Evolutionary conservation across 768 basidiomycete species (phyloP), one percentile per base, ranked within the genome.

Genomic region (Lactarius trivialis): DNA sequence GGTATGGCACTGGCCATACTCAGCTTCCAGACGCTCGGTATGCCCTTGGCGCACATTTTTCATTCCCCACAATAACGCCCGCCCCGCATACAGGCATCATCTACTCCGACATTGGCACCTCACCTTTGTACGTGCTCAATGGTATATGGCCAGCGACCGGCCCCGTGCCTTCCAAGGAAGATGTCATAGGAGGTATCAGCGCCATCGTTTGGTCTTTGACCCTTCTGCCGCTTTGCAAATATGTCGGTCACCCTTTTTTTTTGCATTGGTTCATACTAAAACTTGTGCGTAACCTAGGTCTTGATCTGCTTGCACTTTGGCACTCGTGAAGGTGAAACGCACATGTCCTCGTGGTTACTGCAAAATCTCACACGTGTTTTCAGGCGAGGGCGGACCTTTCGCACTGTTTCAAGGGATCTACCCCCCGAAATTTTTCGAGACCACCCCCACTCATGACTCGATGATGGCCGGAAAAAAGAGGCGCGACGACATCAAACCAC

Each of bases 351-450:
- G 17, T 48, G 4, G 21, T 5, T 1, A 2, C 41, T 36, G 30
- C 32, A 17, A 39, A 32, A 15, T 37, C 51, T 37, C 0, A 55
- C 0, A 55, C 34, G 63, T 60, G 55, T 60, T 57, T 17, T 67
- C 32, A 79, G 84, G 86, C 21, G 87, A 89, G 71, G 86, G 87
- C 11, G 86, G 86, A 11, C 79, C 82, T 3, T 88, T 87, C 65
- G 85, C 86, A 0, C 71, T 87, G 11, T 82, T 76, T 68, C 82
- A 85, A 69, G 80, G 81, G n/a, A 69, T 86, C 14, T 85, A 78
- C 64, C 85, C 85, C 14, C 81, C 78, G 0, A 71, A 21, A 3
- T 21, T 39, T 9, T 67, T 67, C 59, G 55, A 67, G 39, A 58
- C 9, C 12, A 30, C 67, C 1, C 67, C 67, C 8, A 67, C 67